Evolutionary conservation across 2,329 filamentous ascomycete species (phyloP).

Genomic region (Trichocomaceae sp.): DNA sequence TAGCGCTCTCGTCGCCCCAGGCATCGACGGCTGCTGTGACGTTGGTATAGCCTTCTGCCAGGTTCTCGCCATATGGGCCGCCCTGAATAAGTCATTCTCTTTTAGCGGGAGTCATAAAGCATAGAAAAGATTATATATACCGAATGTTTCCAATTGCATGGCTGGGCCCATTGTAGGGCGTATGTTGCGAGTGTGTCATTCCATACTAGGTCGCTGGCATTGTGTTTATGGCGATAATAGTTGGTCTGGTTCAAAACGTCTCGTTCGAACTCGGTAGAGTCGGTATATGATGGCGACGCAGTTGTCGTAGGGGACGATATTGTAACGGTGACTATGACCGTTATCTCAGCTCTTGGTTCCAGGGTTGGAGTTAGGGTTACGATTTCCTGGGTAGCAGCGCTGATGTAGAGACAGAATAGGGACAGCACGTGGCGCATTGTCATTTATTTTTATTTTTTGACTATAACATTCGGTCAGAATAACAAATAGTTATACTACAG

Average conservation of each 20-base stretch:
- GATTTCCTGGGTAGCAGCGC: not conserved
- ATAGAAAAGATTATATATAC: not conserved
- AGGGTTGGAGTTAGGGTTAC: slow-evolving; percentile 4
- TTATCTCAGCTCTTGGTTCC: not conserved
- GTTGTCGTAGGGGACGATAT: not conserved
- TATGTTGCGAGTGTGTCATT: slow-evolving; percentile 55
- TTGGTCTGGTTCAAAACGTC: slow-evolving; percentile 9
- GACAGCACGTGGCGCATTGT: not conserved
- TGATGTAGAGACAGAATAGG: not conserved
- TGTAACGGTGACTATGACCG: slow-evolving; percentile 11
- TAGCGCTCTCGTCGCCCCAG: slow-evolving; percentile 57
- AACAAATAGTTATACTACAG: not conserved
- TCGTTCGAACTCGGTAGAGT: slow-evolving; percentile 2
- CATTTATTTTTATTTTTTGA: not conserved
- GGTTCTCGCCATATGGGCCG: slow-evolving; percentile 66
- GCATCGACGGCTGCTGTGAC: slow-evolving; percentile 54
- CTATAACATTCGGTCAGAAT: not conserved
- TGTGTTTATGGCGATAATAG: slow-evolving; percentile 68
- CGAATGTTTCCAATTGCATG: slow-evolving; percentile 41
- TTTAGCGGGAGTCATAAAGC: not conserved
- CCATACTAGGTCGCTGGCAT: slow-evolving; percentile 60
- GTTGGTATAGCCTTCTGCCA: slow-evolving; percentile 61
- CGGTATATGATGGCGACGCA: slow-evolving; percentile 3
- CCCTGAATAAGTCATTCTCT: slow-evolving; percentile 28
- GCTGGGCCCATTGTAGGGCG: slow-evolving; percentile 57